A percentile compares a stretch with the other conserved stretches of the same genome.
phyloP scores from a whole-genome alignment of 2,329 filamentous ascomycete genomes.

The Colletotrichum sp. region DNA sequence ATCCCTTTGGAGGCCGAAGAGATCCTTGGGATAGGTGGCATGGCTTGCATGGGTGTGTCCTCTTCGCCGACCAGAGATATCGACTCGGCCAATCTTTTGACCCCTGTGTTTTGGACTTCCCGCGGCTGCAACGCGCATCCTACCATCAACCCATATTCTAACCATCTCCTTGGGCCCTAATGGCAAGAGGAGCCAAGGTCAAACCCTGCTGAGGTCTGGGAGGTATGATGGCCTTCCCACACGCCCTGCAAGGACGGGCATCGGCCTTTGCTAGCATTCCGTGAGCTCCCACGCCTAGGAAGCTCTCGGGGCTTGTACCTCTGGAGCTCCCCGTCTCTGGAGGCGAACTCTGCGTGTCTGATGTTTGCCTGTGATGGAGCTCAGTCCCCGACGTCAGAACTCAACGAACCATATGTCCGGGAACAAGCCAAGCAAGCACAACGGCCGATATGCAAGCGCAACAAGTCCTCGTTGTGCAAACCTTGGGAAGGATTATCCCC shows the following conservation, averaged over 20 bases:
- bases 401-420: slow-evolving; percentile 5
- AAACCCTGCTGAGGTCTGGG: slow-evolving; percentile 11
- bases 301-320: slow-evolving; percentile 4
- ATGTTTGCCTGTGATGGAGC: not conserved
- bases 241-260: slow-evolving; percentile 12
- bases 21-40: not conserved
- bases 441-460: not conserved
- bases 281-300: not conserved
- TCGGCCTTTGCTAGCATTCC: slow-evolving; percentile 15
- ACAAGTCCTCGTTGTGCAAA: not conserved
- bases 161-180: slow-evolving; percentile 18
- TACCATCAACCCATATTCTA: slow-evolving; percentile 16
- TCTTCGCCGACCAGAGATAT: not conserved
- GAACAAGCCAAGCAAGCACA: not conserved
- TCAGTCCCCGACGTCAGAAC: slow-evolving; percentile 8
- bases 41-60: not conserved
- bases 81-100: slow-evolving; percentile 10
- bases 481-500: not conserved
- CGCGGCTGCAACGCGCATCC: slow-evolving; percentile 12
- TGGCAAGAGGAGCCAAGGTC: slow-evolving; percentile 1
- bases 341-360: slow-evolving; percentile 4
- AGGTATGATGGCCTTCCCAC: not conserved
- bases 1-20: not conserved
- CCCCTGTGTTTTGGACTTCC: slow-evolving; percentile 16
- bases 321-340: not conserved